Percentiles rank a stretch among this genome's conserved stretches.
These are phyloP conservation scores for Trichoderma semiorbis DNA, from an alignment of 2,329 filamentous ascomycete species.

Conservation along the genomic window DNA sequence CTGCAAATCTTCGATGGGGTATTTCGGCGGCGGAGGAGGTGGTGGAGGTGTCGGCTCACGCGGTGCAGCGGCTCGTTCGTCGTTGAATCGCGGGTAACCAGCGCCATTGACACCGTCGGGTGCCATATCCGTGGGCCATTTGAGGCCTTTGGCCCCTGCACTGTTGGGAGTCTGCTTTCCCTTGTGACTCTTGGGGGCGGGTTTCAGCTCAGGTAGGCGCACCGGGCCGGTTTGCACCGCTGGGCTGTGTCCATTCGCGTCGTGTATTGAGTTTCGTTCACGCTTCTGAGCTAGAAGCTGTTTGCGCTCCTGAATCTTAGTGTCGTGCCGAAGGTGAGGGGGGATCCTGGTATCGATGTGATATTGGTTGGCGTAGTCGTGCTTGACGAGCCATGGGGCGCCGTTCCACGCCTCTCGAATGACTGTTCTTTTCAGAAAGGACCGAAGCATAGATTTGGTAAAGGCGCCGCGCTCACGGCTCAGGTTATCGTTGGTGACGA, in stretches of 20 bases:
- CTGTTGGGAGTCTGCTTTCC: conserved; percentile 43
- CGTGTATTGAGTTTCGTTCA: conserved; percentile 41
- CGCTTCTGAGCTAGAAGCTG: conserved; percentile 66
- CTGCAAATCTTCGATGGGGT: conserved; percentile 92
- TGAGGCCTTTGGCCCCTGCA: conserved; percentile 43
- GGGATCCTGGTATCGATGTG: conserved; percentile 87
- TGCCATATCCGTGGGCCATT: conserved; percentile 32
- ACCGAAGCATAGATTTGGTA: conserved; percentile 88
- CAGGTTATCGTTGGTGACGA: conserved; percentile 79
- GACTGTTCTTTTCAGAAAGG: conserved; percentile 95
- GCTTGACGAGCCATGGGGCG: conserved; percentile 94
- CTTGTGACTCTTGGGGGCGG: conserved; percentile 67
- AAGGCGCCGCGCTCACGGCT: conserved; percentile 86
- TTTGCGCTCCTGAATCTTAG: conserved; percentile 73
- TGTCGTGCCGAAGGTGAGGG: conserved; percentile 75
- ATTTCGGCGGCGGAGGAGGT: conserved; percentile 77
- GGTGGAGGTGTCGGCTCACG: conserved; percentile 50
- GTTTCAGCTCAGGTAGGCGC: conserved; percentile 70
- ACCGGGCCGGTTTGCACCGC: conserved; percentile 44
- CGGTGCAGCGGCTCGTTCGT: conserved; percentile 30
- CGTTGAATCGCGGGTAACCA: conserved; percentile 45
- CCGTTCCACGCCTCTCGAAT: conserved; percentile 88
- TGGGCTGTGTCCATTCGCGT: conserved; percentile 39
- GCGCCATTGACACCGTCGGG: conserved; percentile 43
- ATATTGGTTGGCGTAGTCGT: conserved; percentile 76